A percentile compares a stretch with the other conserved stretches of the same genome.
Evolutionary conservation across 768 basidiomycete species (phyloP).

Genomic region (Sarcomyxa edulis): DNA sequence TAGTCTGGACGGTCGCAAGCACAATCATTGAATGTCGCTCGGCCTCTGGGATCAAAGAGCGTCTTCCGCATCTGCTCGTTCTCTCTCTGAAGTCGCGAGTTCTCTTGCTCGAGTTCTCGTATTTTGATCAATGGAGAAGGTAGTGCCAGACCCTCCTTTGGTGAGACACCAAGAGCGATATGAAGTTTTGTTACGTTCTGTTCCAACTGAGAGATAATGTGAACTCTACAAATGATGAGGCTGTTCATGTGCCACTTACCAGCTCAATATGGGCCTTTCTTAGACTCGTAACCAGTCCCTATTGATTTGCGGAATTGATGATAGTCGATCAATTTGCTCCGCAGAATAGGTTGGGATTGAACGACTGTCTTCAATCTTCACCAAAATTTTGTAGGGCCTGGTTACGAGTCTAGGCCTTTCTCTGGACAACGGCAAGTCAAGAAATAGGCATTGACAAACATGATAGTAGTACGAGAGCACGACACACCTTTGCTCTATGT

Average conservation of each 20-base stretch:
- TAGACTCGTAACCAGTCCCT: no score
- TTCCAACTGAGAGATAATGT: conserved; percentile 53
- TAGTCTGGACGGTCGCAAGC: conserved; percentile 52
- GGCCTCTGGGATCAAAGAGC: conserved; percentile 41
- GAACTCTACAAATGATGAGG: no score
- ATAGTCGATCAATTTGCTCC: no score
- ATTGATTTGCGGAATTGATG: no score
- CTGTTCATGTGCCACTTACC: conserved; percentile 31
- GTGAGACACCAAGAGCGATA: conserved; percentile 62
- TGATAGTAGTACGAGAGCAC: no score
- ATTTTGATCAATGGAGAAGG: conserved; percentile 73
- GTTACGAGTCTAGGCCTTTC: no score
- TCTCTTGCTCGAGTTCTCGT: conserved; percentile 81
- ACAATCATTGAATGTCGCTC: conserved; percentile 45
- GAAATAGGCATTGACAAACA: no score
- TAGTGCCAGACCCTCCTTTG: conserved; percentile 69
- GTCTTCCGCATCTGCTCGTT: conserved; percentile 71
- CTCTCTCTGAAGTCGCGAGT: conserved; percentile 62
- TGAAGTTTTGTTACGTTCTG: conserved; percentile 84
- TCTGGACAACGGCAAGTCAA: no score
- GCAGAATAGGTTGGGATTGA: no score
- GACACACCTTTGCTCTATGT: conserved; percentile 86
- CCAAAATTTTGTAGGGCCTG: no score
- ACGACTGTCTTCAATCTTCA: no score
- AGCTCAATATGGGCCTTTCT: conserved; percentile 92